Conservation (phyloP, 257 asterid species). For the Solanum habrochaites region DNA sequence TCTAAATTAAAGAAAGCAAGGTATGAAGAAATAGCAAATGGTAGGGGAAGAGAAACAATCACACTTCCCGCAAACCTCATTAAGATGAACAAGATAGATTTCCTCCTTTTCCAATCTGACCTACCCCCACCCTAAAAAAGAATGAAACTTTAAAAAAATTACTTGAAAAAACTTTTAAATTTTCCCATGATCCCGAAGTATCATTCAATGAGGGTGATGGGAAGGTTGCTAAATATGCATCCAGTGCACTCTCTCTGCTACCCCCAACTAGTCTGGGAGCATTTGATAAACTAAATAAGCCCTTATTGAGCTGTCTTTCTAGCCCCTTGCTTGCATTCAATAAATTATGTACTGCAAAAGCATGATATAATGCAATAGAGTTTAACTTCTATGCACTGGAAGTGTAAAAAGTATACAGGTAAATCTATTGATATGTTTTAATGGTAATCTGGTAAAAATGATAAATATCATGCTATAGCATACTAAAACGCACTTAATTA, state of each 20-base stretch:
- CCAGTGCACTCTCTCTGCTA: not conserved
- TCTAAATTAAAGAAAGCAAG: not conserved
- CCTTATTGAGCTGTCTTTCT: not conserved
- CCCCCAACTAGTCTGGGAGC: not conserved
- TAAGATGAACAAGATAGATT: not conserved
- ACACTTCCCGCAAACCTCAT: not conserved
- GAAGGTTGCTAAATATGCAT: not conserved
- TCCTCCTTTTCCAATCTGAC: not conserved
- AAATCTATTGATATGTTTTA: not conserved
- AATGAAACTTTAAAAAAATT: not conserved
- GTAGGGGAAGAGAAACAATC: not conserved
- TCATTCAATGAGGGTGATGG: not conserved
- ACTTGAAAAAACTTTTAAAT: not conserved
- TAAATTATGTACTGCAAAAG: not conserved
- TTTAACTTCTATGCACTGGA: not conserved
- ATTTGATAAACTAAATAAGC: not conserved
- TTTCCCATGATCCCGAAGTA: not conserved
- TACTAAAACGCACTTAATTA: not conserved
- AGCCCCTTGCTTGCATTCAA: not conserved
- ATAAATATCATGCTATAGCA: not conserved
- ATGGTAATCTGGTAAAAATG: not conserved
- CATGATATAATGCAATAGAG: not conserved
- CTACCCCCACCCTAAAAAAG: not conserved
- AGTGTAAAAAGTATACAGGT: not conserved
- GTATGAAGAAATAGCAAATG: not conserved